Conservation (phyloP, 139 green algal species). For the Chlorella ohadii region DNA sequence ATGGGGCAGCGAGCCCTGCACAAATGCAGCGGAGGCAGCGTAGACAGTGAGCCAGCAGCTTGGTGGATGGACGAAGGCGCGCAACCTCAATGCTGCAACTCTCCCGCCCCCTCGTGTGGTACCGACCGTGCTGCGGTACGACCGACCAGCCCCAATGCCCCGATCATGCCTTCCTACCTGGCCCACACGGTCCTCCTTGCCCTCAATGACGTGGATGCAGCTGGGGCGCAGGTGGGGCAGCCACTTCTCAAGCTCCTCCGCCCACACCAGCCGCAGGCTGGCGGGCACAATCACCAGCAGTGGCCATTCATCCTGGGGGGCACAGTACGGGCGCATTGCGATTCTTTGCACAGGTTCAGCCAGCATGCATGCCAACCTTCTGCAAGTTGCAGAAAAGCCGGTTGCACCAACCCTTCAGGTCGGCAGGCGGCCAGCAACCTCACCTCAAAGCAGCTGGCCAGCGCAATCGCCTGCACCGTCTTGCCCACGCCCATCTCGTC, state of each 20-base stretch:
- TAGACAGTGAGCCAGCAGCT: no score
- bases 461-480: slow-evolving; percentile 92
- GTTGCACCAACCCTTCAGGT: no score
- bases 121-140: no score
- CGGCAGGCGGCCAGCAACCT: not conserved
- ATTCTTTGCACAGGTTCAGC: no score
- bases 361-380: not conserved
- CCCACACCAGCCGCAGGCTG: slow-evolving; percentile 91
- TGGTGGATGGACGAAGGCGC: not conserved
- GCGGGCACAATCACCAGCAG: slow-evolving; percentile 92
- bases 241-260: slow-evolving; percentile 96
- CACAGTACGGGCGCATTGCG: no score
- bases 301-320: slow-evolving; percentile 91
- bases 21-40: not conserved
- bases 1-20: not conserved
- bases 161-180: not conserved
- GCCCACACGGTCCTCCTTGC: slow-evolving; percentile 59
- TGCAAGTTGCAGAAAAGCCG: no score
- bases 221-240: slow-evolving; percentile 81
- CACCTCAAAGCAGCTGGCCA: slow-evolving; percentile 86
- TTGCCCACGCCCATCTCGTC: slow-evolving; percentile 97
- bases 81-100: no score
- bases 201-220: slow-evolving; percentile 80
- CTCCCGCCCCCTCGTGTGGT: no score
- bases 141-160: no score